Evolutionary conservation across 768 basidiomycete species (phyloP).

Genomic region (Paxillus involutus): DNA sequence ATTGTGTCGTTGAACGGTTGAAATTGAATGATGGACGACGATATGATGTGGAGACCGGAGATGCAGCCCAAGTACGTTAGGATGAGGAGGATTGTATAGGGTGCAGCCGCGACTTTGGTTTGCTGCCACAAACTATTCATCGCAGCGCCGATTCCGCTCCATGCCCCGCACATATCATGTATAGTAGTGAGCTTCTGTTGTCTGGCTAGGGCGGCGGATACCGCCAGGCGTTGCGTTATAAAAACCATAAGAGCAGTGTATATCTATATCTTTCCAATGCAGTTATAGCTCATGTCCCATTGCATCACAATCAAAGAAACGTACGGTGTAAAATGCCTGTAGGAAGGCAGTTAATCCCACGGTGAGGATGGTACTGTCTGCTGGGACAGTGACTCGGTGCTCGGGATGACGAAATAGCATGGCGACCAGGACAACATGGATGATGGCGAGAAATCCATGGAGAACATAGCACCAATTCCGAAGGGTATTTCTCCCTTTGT

Average conservation of each 20-base stretch:
- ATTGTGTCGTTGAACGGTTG: slow-evolving; percentile 12
- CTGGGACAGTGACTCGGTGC: neutral
- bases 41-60: slow-evolving; percentile 21
- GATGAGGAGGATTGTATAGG: neutral
- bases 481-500: too few species aligned
- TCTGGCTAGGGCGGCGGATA: slow-evolving; percentile 3
- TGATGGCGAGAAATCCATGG: neutral
- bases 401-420: slow-evolving; percentile 4
- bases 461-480: neutral
- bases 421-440: neutral
- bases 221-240: slow-evolving; percentile 12
- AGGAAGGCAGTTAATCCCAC: neutral
- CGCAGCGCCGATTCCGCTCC: slow-evolving; percentile 24
- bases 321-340: slow-evolving; percentile 6
- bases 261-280: slow-evolving; percentile 5
- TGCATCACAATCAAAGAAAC: neutral
- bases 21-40: slow-evolving; percentile 20
- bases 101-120: slow-evolving; percentile 9
- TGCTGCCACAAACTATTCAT: slow-evolving; percentile 19
- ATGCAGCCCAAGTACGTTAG: slow-evolving; percentile 16
- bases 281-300: neutral
- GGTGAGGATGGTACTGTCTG: neutral
- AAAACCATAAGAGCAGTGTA: slow-evolving; percentile 16
- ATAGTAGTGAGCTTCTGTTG: slow-evolving; percentile 16
- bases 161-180: slow-evolving; percentile 19